These are phyloP conservation scores for Phaeotremella skinneri DNA, from an alignment of 768 basidiomycete genomes.

Conservation along the genomic window DNA sequence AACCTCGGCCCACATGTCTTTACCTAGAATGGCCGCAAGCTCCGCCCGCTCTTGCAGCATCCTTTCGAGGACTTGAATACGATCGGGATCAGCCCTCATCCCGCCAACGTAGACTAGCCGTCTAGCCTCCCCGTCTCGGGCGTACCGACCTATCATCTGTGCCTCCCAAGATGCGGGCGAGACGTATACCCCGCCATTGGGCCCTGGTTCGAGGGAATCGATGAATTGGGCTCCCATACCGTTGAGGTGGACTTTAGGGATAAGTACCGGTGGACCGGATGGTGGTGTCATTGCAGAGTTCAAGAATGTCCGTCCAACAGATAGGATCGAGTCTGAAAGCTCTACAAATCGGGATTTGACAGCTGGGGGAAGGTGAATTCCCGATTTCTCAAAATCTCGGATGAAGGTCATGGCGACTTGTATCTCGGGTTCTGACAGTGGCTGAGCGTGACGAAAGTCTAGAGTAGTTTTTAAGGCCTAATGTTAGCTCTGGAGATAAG, in stretches of 20 bases:
- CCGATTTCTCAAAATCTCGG: constrained; percentile 96
- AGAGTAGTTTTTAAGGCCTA: constrained; percentile 39
- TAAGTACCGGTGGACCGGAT: constrained; percentile 35
- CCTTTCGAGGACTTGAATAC: constrained; percentile 72
- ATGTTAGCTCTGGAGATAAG: constrained; percentile 8
- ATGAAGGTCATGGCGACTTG: constrained; percentile 82
- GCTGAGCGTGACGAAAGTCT: constrained; percentile 28
- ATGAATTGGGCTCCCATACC: constrained; percentile 50
- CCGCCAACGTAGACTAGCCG: constrained; percentile 77
- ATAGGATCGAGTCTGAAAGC: constrained; percentile 81
- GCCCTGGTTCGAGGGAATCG: constrained; percentile 31
- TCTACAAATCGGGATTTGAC: constrained; percentile 80
- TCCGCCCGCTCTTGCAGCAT: constrained; percentile 75
- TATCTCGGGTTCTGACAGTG: constrained; percentile 42
- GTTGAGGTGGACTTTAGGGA: constrained; percentile 42
- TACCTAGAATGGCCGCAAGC: constrained; percentile 78
- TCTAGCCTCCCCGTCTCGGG: constrained; percentile 78
- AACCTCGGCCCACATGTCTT: constrained; percentile 81
- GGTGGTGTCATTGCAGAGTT: constrained; percentile 34
- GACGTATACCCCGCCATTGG: constrained; percentile 55
- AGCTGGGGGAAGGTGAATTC: constrained; percentile 77
- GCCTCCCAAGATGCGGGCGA: constrained; percentile 86
- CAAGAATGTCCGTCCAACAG: constrained; percentile 82
- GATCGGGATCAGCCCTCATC: constrained; percentile 65
- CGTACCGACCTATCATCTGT: constrained; percentile 86